Conservation (phyloP, 2,329 filamentous ascomycete species). For the Acephala macrosclerotiorum region DNA sequence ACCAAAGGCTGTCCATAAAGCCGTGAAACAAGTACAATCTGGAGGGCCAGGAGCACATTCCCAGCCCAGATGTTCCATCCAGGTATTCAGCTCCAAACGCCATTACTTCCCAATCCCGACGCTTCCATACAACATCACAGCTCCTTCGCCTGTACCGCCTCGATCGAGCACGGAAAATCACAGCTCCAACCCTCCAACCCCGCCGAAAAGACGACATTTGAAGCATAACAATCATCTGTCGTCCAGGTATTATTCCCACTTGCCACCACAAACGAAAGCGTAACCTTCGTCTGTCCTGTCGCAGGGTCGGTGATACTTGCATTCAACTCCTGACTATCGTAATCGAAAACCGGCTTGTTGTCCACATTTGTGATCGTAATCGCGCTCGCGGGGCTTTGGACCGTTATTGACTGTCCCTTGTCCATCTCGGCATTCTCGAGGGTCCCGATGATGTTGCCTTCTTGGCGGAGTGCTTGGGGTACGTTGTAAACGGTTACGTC, state of each 20-base stretch:
- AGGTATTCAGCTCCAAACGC: not conserved
- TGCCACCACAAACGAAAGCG: conserved; percentile 21
- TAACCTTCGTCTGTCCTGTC: conserved; percentile 26
- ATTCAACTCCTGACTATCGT: conserved; percentile 23
- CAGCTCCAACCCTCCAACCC: conserved; percentile 29
- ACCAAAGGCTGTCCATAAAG: not conserved
- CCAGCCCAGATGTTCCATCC: not conserved
- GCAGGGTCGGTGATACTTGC: conserved; percentile 17
- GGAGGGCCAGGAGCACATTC: not conserved
- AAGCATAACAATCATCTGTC: conserved; percentile 26
- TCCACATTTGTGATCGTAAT: conserved; percentile 33
- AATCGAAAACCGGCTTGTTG: conserved; percentile 28
- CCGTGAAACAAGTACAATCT: not conserved
- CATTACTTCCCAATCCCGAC: not conserved
- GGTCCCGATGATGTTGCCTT: conserved; percentile 26
- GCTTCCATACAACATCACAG: not conserved
- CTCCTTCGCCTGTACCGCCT: not conserved
- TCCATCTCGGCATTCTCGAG: conserved; percentile 24
- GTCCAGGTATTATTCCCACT: conserved; percentile 20
- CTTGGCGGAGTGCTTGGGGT: conserved; percentile 24
- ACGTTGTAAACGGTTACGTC: conserved; percentile 32
- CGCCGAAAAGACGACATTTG: conserved; percentile 27
- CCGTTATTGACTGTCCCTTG: conserved; percentile 27
- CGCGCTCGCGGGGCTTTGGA: conserved; percentile 13
- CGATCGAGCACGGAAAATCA: conserved; percentile 25